Conservation (phyloP, 805 yeast genomes). For the Suhomyces prunicola region DNA sequence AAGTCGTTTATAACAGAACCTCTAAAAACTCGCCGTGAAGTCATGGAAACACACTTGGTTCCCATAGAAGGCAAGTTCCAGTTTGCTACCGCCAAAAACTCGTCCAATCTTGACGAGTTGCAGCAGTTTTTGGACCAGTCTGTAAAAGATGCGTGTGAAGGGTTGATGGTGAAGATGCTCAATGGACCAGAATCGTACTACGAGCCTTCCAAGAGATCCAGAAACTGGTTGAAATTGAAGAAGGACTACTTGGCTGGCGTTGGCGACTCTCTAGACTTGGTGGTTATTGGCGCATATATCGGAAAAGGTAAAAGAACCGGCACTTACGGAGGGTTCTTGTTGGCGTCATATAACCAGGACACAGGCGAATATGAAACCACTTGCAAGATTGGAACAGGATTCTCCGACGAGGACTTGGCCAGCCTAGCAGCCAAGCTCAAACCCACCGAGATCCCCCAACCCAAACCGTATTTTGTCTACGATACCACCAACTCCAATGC, state of each 20-base stretch:
- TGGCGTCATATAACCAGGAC: conserved; percentile 88
- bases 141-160: conserved; percentile 88
- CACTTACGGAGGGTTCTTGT: conserved; percentile 87
- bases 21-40: conserved; percentile 64
- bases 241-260: conserved; percentile 94
- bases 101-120: conserved; percentile 69
- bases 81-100: conserved; percentile 72
- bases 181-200: conserved; percentile 78
- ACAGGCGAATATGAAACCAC: conserved; percentile 92
- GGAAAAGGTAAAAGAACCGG: conserved; percentile 96
- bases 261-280: conserved; percentile 92
- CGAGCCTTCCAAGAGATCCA: conserved; percentile 91
- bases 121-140: conserved; percentile 85
- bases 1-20: conserved; percentile 65
- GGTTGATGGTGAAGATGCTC: conserved; percentile 89
- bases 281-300: conserved; percentile 88
- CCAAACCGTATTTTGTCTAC: conserved; percentile 66
- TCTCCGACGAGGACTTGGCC: conserved; percentile 78
- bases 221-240: conserved; percentile 93
- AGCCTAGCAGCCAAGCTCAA: conserved; percentile 57
- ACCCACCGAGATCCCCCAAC: conserved; percentile 60
- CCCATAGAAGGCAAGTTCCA: conserved; percentile 74
- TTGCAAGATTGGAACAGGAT: conserved; percentile 97
- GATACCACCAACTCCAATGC: conserved; percentile 61
- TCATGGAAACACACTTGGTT: conserved; percentile 53